Base-by-base conservation (phyloP, 2,329 filamentous ascomycete genomes). In the Emergomyces africanus region DNA sequence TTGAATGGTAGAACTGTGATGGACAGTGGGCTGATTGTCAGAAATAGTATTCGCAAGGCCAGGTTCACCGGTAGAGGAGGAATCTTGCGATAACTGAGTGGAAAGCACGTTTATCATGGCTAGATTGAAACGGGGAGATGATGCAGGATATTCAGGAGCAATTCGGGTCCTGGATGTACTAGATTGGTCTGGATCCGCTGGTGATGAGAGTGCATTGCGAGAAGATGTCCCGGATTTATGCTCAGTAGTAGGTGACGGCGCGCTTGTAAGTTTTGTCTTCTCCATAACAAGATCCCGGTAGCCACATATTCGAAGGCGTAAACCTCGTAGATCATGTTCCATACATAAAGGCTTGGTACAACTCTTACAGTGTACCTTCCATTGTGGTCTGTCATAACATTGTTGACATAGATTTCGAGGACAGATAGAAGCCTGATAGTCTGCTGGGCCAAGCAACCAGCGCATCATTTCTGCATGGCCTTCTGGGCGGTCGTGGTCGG, bases 291-390 rank as follows among this genome's bases (percentile, higher is more conserved):
- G 74, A 57, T 83, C 80, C 63, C 78, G 73, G 64, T 78, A 83
- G 20, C 81, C 81, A 65, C 81, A 83, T 54, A 82, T 81, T 42
- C 80, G 74, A 33, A 82, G 72, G 57, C 81, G 79, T 23, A 82
- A 72, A 15, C 77, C 80, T 30, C 80, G 77, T 50, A 83, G 77
- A 63, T 83, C 81, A 66, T 83, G 81, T 64, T 83, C 81, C 64
- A 82, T 81, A 68, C 81, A 83, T 30, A 83, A 70, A 1, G 80
- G 76, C 58, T 75, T 80, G 46, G 80, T 80, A 70, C 81, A 83
- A 49, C 73, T 76, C 64, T 80, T 79, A 67, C 81, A 83, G 44
- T 79, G 75, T n/a, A 83, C 76, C 64, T 81, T 82, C 81, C 81
- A 83, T 54, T 79, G 75, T 53, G 80, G 78, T n/a, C 77, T 79